Evolutionary conservation across 179 eudicot species (phyloP).

Genomic region (Pouteria campechiana): DNA sequence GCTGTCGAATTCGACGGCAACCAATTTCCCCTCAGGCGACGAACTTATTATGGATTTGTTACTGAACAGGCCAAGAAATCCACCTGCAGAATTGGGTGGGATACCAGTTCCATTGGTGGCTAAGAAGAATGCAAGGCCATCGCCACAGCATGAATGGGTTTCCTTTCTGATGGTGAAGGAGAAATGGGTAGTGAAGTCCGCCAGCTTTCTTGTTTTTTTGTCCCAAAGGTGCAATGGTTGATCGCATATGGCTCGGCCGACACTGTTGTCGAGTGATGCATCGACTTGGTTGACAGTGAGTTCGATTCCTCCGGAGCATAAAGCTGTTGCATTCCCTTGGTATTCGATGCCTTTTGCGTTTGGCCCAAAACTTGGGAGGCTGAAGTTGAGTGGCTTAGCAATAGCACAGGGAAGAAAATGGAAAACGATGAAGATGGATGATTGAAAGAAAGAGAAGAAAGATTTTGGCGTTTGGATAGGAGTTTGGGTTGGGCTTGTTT

Average conservation of each 20-base stretch:
- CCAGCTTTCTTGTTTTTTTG: neutral
- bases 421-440: no score
- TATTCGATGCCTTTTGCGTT: neutral
- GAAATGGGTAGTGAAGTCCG: neutral
- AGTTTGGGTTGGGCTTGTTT: no score
- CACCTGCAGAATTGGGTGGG: neutral
- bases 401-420: no score
- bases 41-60: neutral
- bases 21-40: neutral
- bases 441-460: no score
- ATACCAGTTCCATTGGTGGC: no score
- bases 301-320: neutral
- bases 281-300: neutral
- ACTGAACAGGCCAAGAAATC: neutral
- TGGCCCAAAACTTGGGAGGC: no score
- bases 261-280: neutral
- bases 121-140: neutral
- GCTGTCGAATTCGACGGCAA: neutral
- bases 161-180: neutral
- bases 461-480: no score
- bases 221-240: neutral
- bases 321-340: conserved; percentile 1
- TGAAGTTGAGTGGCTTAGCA: no score
- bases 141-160: neutral
- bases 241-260: neutral